These are phyloP conservation scores for Calvatia gigantea DNA, from an alignment of 768 basidiomycete genomes.

Conservation along the genomic window DNA sequence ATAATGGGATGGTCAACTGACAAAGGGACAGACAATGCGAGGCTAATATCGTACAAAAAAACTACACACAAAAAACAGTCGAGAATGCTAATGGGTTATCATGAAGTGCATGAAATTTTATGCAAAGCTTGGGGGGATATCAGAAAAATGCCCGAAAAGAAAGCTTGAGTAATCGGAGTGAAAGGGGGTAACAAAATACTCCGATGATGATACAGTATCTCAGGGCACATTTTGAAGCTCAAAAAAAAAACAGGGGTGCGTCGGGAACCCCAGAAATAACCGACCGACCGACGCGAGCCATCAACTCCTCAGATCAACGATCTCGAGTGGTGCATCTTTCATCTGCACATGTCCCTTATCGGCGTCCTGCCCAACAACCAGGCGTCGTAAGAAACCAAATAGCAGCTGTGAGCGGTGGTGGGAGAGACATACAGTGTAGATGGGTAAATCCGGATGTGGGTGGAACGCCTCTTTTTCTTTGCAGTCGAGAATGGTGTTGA, in stretches of 20 bases:
- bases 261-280: not conserved
- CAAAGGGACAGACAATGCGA: too few species aligned
- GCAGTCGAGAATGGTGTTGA: constrained; percentile 69
- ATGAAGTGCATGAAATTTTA: too few species aligned
- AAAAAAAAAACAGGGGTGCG: not conserved
- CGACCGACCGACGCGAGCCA: too few species aligned
- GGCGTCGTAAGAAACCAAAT: not conserved
- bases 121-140: too few species aligned
- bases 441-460: constrained; percentile 78
- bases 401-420: not conserved
- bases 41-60: too few species aligned
- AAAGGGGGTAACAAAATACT: too few species aligned
- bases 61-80: too few species aligned
- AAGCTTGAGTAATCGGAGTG: too few species aligned
- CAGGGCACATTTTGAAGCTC: not conserved
- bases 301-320: constrained; percentile 69
- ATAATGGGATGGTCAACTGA: too few species aligned
- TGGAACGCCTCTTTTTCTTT: constrained; percentile 76
- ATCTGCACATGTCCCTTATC: constrained; percentile 84
- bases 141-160: too few species aligned
- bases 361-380: constrained; percentile 52
- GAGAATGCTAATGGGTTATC: too few species aligned
- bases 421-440: constrained; percentile 71
- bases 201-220: too few species aligned
- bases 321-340: constrained; percentile 70